Percentiles rank a stretch among this genome's conserved stretches.
Conservation (phyloP, 805 yeast species). For the Suhomyces emberorum region DNA sequence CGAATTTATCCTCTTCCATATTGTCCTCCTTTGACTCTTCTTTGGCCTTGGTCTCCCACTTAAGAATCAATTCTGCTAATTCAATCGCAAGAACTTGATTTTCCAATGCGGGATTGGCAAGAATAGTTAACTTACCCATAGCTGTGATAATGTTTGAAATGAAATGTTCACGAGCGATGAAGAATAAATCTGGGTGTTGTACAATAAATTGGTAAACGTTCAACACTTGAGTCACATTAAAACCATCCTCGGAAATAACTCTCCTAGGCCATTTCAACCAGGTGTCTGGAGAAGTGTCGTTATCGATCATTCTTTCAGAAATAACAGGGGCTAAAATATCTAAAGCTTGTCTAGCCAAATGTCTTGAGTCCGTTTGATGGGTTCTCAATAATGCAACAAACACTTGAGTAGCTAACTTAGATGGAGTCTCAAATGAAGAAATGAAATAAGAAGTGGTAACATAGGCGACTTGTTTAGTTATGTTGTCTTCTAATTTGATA, state of each 20-base stretch:
- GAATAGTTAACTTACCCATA: conserved; percentile 82
- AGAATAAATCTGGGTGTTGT: conserved; percentile 80
- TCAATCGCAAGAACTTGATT: conserved; percentile 86
- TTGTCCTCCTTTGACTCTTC: conserved; percentile 14
- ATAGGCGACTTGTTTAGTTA: conserved; percentile 90
- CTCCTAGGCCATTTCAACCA: conserved; percentile 97
- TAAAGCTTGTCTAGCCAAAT: conserved; percentile 79
- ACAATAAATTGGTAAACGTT: conserved; percentile 87
- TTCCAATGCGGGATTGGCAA: conserved; percentile 74
- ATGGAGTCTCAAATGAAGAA: conserved; percentile 82
- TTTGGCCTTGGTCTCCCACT: conserved; percentile 71
- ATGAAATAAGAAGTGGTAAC: conserved; percentile 85
- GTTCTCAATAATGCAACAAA: conserved; percentile 86
- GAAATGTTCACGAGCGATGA: conserved; percentile 82
- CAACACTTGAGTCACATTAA: conserved; percentile 78
- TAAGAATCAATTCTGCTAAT: conserved; percentile 75
- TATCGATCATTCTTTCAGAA: conserved; percentile 57
- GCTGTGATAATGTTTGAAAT: conserved; percentile 86
- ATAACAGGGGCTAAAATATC: conserved; percentile 87
- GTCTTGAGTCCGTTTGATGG: conserved; percentile 80
- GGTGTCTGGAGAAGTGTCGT: conserved; percentile 47
- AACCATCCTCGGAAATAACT: conserved; percentile 86
- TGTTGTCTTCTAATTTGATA: conserved; percentile 81
- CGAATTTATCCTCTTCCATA: conserved; percentile 14
- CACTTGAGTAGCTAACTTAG: conserved; percentile 84